These are phyloP conservation scores for Candida chauliodis DNA, from an alignment of 805 yeast species.

Conservation along the genomic window DNA sequence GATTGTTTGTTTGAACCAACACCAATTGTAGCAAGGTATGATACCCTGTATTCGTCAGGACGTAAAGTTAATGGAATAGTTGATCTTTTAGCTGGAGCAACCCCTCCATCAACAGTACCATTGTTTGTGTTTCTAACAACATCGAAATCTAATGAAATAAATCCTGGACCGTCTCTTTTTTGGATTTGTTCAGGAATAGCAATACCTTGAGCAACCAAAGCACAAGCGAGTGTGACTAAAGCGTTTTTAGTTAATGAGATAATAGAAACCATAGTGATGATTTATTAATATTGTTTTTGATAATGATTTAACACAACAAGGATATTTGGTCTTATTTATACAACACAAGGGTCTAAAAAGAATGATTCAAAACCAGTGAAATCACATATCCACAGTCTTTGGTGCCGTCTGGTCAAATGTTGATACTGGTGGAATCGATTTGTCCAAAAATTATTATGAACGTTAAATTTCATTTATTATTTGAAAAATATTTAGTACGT, in stretches of 20 bases:
- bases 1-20: conserved; percentile 22
- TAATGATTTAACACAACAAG: not conserved
- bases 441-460: too few relatives aligned
- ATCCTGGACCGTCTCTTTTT: conserved; percentile 7
- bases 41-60: not conserved
- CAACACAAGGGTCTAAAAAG: too few relatives aligned
- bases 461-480: not conserved
- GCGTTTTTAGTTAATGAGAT: conserved; percentile 7
- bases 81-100: not conserved
- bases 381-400: not conserved
- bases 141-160: conserved; percentile 8
- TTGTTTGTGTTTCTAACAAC: conserved; percentile 5
- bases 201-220: conserved; percentile 8
- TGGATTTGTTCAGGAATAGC: conserved; percentile 7
- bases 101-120: not conserved
- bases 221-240: conserved; percentile 9
- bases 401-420: not conserved
- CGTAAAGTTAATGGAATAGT: conserved; percentile 3
- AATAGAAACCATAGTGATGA: conserved; percentile 8
- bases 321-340: not conserved
- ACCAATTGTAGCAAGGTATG: conserved; percentile 9
- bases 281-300: not conserved
- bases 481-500: not conserved
- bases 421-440: not conserved
- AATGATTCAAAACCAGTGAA: not conserved